A percentile compares a stretch with the other conserved stretches of the same genome.
Evolutionary conservation across 306 rosid genomes (phyloP).

Genomic region (Trifolium repens): DNA sequence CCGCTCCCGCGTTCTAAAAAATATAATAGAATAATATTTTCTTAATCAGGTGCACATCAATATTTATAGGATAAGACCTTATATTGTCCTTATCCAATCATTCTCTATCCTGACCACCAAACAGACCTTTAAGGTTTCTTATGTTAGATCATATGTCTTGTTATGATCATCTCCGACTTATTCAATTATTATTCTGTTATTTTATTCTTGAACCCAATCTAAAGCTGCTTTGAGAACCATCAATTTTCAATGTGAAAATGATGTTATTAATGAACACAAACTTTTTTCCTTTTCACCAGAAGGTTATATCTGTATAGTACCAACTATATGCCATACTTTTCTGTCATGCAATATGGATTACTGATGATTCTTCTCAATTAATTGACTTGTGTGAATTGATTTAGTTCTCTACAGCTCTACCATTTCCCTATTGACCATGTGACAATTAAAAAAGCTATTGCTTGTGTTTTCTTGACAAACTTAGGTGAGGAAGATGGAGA

Average conservation of each 20-base stretch:
- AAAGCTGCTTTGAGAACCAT: not conserved
- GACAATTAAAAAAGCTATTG: constrained; percentile 5
- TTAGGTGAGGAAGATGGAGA: constrained; percentile 70
- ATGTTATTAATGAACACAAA: not conserved
- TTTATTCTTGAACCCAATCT: not conserved
- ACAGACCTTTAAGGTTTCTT: no score
- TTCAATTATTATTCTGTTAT: no score
- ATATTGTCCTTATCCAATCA: no score
- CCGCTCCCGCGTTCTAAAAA: constrained; percentile 3
- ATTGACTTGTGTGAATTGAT: not conserved
- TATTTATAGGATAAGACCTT: no score
- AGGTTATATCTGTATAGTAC: not conserved
- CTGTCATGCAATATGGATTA: not conserved
- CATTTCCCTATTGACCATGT: not conserved
- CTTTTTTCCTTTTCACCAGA: not conserved
- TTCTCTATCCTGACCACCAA: no score
- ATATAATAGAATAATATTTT: no score
- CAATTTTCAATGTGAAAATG: not conserved
- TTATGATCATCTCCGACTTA: no score
- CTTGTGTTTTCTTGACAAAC: constrained; percentile 36
- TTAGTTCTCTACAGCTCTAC: not conserved
- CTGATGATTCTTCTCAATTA: not conserved
- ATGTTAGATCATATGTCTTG: no score
- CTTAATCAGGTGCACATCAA: no score
- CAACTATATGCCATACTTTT: not conserved